Percentiles rank a stretch among this genome's conserved stretches.
phyloP scores from a whole-genome alignment of 73 alveolate genomes.

The Paraurostyla sp. region DNA sequence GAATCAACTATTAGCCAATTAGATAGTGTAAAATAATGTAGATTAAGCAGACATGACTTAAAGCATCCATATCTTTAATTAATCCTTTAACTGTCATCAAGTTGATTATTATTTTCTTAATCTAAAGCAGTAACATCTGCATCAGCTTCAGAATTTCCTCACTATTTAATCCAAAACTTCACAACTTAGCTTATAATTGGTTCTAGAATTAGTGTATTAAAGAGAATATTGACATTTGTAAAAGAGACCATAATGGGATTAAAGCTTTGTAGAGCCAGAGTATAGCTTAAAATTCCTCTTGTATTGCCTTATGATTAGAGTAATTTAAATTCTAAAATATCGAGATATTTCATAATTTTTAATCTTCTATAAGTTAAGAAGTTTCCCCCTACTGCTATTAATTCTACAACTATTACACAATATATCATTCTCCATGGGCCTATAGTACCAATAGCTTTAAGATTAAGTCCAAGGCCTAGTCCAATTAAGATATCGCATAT shows the following conservation, averaged over 20 bases:
- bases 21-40: constrained; percentile 39
- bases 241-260: neutral
- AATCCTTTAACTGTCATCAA: too few species aligned
- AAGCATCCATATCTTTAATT: constrained; percentile 39
- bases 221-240: neutral
- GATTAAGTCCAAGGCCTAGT: constrained; percentile 1
- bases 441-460: neutral
- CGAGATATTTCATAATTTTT: neutral
- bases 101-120: neutral
- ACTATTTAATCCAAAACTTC: neutral
- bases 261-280: constrained; percentile 15
- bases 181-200: neutral
- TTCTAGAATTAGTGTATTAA: neutral
- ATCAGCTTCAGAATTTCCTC: neutral
- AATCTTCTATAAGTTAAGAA: neutral
- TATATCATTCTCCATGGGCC: neutral
- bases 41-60: constrained; percentile 16
- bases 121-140: neutral
- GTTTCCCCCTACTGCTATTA: neutral
- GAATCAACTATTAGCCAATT: constrained; percentile 33
- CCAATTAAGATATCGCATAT: constrained; percentile 50
- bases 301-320: neutral
- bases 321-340: neutral
- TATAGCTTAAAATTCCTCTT: constrained; percentile 40
- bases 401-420: neutral